phyloP scores from a whole-genome alignment of 768 basidiomycete genomes.

The Tulasnella sp. region DNA sequence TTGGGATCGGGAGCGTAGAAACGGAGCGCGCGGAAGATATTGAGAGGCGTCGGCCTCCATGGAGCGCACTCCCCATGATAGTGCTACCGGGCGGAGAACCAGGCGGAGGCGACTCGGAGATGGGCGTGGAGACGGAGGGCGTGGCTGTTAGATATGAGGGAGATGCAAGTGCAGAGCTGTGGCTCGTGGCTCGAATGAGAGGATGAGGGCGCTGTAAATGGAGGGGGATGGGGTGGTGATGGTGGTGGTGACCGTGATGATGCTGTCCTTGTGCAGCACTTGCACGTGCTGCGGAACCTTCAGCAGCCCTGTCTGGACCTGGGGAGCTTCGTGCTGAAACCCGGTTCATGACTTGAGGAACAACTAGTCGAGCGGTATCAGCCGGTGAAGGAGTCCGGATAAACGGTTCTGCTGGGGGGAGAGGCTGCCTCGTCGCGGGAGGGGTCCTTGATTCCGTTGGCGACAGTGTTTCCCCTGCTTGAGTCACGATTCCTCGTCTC shows the following conservation, averaged over 20 bases:
- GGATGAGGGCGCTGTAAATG: background rate
- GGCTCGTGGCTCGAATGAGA: background rate
- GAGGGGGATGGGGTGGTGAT: background rate
- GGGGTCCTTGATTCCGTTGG: conserved; percentile 2
- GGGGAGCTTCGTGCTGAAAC: background rate
- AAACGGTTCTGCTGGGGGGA: conserved; percentile 13
- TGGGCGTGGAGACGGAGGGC: background rate
- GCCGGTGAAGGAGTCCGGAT: conserved; percentile 12
- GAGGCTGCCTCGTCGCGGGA: conserved; percentile 9
- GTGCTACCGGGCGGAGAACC: background rate
- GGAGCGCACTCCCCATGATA: background rate
- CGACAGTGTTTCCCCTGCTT: background rate
- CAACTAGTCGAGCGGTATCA: background rate
- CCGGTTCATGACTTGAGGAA: background rate
- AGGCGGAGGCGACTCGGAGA: conserved; percentile 2
- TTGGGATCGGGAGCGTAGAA: conserved; percentile 12
- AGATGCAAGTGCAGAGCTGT: conserved; percentile 5
- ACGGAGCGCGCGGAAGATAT: conserved; percentile 9
- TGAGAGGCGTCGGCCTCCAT: background rate
- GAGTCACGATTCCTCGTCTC: background rate
- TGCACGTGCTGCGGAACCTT: background rate
- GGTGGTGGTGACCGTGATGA: conserved; percentile 1
- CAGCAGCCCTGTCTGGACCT: background rate
- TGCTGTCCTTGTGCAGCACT: background rate
- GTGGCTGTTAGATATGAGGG: conserved; percentile 12